Evolutionary conservation across 2,329 filamentous ascomycete genomes (phyloP).

Genomic region (Colletotrichum chlorophyti): DNA sequence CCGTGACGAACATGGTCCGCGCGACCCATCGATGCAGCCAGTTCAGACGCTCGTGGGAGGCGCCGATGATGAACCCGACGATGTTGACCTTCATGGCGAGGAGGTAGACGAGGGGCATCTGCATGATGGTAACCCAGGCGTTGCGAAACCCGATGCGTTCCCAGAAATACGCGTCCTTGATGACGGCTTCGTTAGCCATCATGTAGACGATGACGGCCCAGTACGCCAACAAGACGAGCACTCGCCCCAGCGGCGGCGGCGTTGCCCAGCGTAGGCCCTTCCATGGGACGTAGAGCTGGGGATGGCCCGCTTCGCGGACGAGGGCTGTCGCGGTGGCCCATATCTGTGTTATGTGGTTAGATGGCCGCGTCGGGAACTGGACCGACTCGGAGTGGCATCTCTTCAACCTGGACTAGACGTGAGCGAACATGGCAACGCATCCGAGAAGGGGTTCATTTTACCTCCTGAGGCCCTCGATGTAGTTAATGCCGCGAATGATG

Average conservation of each 20-base stretch:
- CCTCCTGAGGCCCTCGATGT: constrained; percentile 49
- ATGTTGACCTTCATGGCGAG: constrained; percentile 65
- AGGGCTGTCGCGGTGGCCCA: constrained; percentile 68
- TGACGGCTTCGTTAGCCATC: constrained; percentile 56
- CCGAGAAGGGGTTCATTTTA: constrained; percentile 35
- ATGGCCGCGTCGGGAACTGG: constrained; percentile 59
- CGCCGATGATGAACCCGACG: constrained; percentile 66
- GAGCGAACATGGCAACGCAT: background rate
- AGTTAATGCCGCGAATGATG: constrained; percentile 50
- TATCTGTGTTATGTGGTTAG: constrained; percentile 50
- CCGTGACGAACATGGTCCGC: constrained; percentile 71
- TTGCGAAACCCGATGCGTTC: constrained; percentile 73
- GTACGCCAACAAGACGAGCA: constrained; percentile 60
- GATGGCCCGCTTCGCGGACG: constrained; percentile 61
- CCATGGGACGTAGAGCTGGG: constrained; percentile 57
- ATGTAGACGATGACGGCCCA: constrained; percentile 66
- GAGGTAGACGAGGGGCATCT: constrained; percentile 69
- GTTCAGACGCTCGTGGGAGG: constrained; percentile 73
- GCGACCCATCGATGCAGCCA: constrained; percentile 79
- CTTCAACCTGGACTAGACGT: constrained; percentile 48
- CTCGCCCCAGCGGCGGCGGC: constrained; percentile 63
- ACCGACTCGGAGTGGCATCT: constrained; percentile 50
- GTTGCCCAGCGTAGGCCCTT: constrained; percentile 60
- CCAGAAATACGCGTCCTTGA: constrained; percentile 62
- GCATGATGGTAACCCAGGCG: constrained; percentile 70